Conservation (phyloP, 176 grass and related monocot species). For the Bothriochloa decipiens region DNA sequence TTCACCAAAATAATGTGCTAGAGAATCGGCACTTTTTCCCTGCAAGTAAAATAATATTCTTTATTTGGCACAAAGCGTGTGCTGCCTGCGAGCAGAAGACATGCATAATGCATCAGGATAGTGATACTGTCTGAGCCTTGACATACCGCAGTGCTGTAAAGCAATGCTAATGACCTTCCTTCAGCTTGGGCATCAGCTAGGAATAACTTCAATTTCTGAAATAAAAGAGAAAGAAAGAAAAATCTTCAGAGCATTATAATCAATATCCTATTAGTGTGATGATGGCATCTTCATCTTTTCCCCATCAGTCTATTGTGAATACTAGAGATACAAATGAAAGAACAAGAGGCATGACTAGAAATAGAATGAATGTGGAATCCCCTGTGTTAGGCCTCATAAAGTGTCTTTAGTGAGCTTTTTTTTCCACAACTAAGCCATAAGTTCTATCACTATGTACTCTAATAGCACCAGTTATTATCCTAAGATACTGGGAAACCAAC, state of each 20-base stretch:
- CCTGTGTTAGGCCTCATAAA: neutral
- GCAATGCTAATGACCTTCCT: constrained; percentile 78
- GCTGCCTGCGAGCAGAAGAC: constrained; percentile 5
- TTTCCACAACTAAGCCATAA: neutral
- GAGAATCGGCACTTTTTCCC: constrained; percentile 85
- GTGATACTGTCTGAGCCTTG: constrained; percentile 9
- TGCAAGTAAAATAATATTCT: constrained; percentile 44
- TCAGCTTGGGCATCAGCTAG: constrained; percentile 84
- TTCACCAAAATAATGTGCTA: constrained; percentile 95
- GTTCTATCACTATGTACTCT: neutral
- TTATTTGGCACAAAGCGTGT: constrained; percentile 36
- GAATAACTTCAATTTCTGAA: constrained; percentile 89
- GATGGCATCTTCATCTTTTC: constrained; percentile 4
- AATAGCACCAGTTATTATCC: neutral
- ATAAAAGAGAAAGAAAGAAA: constrained; percentile 29
- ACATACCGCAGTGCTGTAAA: constrained; percentile 84
- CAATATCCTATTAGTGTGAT: neutral
- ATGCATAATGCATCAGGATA: neutral
- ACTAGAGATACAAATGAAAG: neutral
- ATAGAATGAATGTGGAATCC: constrained; percentile 3
- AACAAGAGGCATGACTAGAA: neutral
- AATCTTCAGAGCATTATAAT: constrained; percentile 1
- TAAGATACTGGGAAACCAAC: constrained; percentile 39
- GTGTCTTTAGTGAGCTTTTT: neutral
- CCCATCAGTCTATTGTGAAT: neutral